These are phyloP conservation scores for Psilocybe cubensis DNA, from an alignment of 768 basidiomycete species.

Conservation along the genomic window DNA sequence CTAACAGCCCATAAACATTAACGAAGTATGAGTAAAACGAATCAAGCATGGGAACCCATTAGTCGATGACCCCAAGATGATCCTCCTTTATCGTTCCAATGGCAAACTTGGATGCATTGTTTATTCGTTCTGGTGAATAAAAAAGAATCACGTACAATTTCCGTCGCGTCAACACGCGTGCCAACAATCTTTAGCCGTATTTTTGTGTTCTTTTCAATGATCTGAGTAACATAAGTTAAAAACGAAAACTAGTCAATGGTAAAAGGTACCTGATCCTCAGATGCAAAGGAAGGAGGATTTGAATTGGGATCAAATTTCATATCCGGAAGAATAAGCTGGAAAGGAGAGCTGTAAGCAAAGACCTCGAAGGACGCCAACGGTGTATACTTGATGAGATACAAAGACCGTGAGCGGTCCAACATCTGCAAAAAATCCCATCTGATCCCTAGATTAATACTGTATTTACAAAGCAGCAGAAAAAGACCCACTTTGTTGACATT, in stretches of 20 bases:
- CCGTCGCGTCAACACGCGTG: conserved; percentile 95
- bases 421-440: conserved; percentile 99
- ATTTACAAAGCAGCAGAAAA: neutral
- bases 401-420: conserved; percentile 95
- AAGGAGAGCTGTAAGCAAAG: conserved; percentile 1
- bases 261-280: conserved; percentile 76
- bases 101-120: conserved; percentile 68
- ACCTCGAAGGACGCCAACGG: neutral
- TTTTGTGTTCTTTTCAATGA: conserved; percentile 92
- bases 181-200: conserved; percentile 98
- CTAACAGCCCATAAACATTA: neutral
- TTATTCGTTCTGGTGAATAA: neutral
- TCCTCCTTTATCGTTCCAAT: conserved; percentile 99
- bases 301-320: conserved; percentile 95
- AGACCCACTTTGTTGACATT: conserved; percentile 89
- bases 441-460: neutral
- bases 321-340: conserved; percentile 90
- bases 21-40: neutral
- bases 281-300: conserved; percentile 95
- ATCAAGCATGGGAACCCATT: neutral
- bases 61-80: conserved; percentile 92
- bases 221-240: conserved; percentile 42
- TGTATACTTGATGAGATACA: conserved; percentile 86
- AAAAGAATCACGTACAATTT: conserved; percentile 70
- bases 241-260: neutral